These are phyloP conservation scores for Amphichorda felina DNA, from an alignment of 2,329 filamentous ascomycete species.

Conservation along the genomic window DNA sequence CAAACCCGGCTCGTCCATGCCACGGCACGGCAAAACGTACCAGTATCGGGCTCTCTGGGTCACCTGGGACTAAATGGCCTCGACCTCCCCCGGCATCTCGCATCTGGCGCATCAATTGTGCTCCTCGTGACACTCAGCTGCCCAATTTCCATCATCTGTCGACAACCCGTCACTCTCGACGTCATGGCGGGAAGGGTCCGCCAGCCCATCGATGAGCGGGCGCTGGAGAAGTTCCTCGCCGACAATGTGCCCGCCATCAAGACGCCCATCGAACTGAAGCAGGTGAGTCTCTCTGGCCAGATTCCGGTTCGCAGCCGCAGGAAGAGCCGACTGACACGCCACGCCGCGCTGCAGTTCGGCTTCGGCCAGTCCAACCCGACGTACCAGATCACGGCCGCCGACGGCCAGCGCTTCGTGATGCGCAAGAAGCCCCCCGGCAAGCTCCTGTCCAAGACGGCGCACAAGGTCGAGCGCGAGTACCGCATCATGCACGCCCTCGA, in stretches of 20 bases:
- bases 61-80: background rate
- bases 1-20: background rate
- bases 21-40: constrained; percentile 3
- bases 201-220: constrained; percentile 76
- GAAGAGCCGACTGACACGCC: background rate
- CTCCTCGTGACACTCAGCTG: too few species aligned
- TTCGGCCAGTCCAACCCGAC: constrained; percentile 97
- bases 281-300: constrained; percentile 54
- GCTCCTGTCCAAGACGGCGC: constrained; percentile 84
- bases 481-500: constrained; percentile 77
- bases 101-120: too few species aligned
- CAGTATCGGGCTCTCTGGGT: background rate
- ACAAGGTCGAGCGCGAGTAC: constrained; percentile 94
- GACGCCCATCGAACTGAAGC: constrained; percentile 76
- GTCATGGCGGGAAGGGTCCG: constrained; percentile 75
- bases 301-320: background rate
- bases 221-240: constrained; percentile 68
- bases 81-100: too few species aligned
- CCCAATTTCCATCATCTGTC: too few species aligned
- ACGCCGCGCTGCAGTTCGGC: constrained; percentile 56
- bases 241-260: constrained; percentile 73
- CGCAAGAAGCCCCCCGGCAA: constrained; percentile 97
- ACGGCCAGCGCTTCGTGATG: constrained; percentile 68
- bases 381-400: constrained; percentile 71
- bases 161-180: too few species aligned